phyloP scores from a whole-genome alignment of 306 rosid species.

The Carpinus fangiana region DNA sequence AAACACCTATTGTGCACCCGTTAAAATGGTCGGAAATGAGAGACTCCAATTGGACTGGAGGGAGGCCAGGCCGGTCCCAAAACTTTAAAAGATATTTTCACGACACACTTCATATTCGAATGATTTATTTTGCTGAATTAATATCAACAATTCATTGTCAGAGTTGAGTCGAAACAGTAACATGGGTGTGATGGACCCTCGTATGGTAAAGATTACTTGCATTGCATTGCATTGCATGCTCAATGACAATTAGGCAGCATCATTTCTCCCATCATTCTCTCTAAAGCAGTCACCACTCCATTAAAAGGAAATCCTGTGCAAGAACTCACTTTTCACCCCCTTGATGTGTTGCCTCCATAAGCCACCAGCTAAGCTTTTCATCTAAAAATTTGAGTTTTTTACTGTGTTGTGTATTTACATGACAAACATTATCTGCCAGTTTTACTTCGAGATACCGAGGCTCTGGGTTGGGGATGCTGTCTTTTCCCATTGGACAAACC shows the following conservation, averaged over 20 bases:
- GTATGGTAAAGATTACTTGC: constrained; percentile 6
- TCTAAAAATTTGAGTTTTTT: not conserved
- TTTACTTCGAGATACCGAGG: constrained; percentile 43
- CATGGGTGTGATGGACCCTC: not conserved
- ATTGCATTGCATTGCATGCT: not conserved
- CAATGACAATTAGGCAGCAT: not conserved
- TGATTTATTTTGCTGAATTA: not conserved
- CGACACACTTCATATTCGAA: not conserved
- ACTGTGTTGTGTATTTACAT: not conserved
- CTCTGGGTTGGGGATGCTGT: constrained; percentile 52
- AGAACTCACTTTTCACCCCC: not conserved
- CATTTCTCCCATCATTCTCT: not conserved
- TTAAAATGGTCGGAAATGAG: too few species aligned
- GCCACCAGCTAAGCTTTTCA: not conserved
- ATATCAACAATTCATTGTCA: not conserved
- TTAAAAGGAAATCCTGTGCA: too few species aligned
- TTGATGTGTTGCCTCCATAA: constrained; percentile 1
- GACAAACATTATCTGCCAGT: constrained; percentile 40
- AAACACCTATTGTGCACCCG: too few species aligned
- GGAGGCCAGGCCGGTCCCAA: too few species aligned
- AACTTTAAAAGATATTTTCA: not conserved
- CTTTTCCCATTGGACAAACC: constrained; percentile 56
- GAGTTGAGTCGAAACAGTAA: constrained; percentile 2
- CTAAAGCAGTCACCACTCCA: too few species aligned
- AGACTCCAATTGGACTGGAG: too few species aligned